Conservation (phyloP, 306 rosid genomes). For the Psophocarpus tetragonolobus region DNA sequence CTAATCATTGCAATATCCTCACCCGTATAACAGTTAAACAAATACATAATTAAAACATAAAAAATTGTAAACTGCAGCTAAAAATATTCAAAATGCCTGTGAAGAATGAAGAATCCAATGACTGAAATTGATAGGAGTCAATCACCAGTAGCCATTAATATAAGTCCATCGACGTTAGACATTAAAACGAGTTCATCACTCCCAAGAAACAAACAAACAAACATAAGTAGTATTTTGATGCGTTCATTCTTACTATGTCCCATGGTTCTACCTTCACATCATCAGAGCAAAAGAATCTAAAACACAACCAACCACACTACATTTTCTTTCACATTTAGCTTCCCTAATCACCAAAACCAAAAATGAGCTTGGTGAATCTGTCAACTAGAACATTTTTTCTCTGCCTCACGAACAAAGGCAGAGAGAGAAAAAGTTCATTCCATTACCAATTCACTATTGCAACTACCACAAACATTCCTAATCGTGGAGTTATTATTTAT, state of each 20-base stretch:
- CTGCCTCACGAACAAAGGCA: constrained; percentile 9
- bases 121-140: background rate
- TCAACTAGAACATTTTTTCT: background rate
- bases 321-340: constrained; percentile 12
- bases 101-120: background rate
- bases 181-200: background rate
- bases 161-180: too few relatives aligned
- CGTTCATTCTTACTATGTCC: background rate
- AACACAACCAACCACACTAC: background rate
- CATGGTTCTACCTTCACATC: background rate
- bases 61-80: background rate
- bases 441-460: background rate
- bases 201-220: background rate
- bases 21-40: background rate
- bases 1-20: background rate
- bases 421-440: background rate
- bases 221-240: background rate
- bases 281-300: background rate
- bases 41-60: background rate
- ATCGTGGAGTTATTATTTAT: background rate
- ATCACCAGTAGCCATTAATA: too few relatives aligned
- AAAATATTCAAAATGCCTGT: background rate
- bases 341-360: background rate
- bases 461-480: background rate
- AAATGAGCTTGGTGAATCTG: background rate